Evolutionary conservation across 805 yeast genomes (phyloP).

Genomic region (Yamadazyma tumulicola): DNA sequence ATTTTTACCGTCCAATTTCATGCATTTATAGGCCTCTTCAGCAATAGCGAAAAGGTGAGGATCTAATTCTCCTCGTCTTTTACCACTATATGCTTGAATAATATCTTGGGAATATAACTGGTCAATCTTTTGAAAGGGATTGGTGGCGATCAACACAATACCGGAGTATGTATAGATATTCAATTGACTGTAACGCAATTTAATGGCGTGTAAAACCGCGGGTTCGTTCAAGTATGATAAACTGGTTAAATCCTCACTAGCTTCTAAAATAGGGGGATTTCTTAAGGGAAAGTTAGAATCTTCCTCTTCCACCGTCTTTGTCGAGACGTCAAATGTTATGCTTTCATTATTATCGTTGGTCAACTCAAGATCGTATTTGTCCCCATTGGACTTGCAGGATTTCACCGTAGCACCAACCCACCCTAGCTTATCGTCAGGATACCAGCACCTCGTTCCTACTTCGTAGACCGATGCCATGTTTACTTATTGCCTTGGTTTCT

Average conservation of each 20-base stretch:
- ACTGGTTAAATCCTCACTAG: constrained; percentile 91
- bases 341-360: constrained; percentile 47
- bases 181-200: constrained; percentile 81
- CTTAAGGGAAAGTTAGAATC: constrained; percentile 65
- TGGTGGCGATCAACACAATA: constrained; percentile 92
- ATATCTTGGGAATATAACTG: constrained; percentile 87
- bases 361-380: constrained; percentile 49
- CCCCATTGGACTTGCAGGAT: constrained; percentile 33
- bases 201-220: constrained; percentile 91
- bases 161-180: constrained; percentile 95
- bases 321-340: constrained; percentile 44
- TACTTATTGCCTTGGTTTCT: too few species aligned
- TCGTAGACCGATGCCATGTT: constrained; percentile 18
- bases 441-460: constrained; percentile 70
- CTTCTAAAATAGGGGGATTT: constrained; percentile 88
- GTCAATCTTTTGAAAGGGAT: constrained; percentile 92
- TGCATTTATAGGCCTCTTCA: constrained; percentile 93
- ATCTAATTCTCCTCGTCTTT: constrained; percentile 89
- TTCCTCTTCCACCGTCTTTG: constrained; percentile 48
- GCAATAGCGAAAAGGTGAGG: constrained; percentile 98
- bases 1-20: constrained; percentile 80
- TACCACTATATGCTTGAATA: constrained; percentile 92
- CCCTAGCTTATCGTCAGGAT: constrained; percentile 67
- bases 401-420: constrained; percentile 71
- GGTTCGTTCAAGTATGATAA: constrained; percentile 94